These are phyloP conservation scores for Trichophyton rubrum DNA, from an alignment of 2,329 filamentous ascomycete genomes.

Conservation along the genomic window DNA sequence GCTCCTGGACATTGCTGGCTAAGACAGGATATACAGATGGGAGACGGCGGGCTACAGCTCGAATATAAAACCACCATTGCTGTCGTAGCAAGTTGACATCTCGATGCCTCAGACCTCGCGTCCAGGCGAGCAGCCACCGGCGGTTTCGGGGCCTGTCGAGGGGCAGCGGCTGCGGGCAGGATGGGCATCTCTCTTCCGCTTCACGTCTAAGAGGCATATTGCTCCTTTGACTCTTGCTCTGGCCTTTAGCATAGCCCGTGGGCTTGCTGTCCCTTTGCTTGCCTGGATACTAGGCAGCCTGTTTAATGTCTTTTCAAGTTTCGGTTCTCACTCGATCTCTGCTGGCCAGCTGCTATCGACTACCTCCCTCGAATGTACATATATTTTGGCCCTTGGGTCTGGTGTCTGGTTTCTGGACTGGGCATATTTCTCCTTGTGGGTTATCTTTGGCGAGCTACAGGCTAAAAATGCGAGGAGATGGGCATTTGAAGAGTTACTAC, in stretches of 20 bases:
- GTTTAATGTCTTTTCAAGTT: constrained; percentile 58
- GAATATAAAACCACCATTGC: not conserved
- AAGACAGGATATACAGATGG: not conserved
- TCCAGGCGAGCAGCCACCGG: not conserved
- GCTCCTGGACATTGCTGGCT: not conserved
- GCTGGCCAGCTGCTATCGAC: constrained; percentile 41
- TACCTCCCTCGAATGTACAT: constrained; percentile 49
- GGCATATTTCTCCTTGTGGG: constrained; percentile 56
- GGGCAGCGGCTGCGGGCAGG: constrained; percentile 11
- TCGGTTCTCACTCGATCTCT: constrained; percentile 44
- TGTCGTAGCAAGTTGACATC: not conserved
- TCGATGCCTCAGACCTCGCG: not conserved
- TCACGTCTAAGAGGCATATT: constrained; percentile 52
- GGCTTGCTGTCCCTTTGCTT: constrained; percentile 51
- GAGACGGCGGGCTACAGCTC: not conserved
- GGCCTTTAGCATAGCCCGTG: constrained; percentile 45
- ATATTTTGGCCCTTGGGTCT: constrained; percentile 51
- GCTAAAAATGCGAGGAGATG: constrained; percentile 51
- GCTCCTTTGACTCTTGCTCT: constrained; percentile 44
- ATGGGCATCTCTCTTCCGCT: constrained; percentile 56
- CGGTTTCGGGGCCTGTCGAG: not conserved
- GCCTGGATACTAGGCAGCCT: constrained; percentile 62
- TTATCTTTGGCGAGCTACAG: constrained; percentile 70
- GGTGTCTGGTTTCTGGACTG: constrained; percentile 56
- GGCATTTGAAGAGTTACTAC: constrained; percentile 57